Evolutionary conservation across 495 filamentous ascomycete genomes (phyloP).

Genomic region (Chaetomium cochliodes): DNA sequence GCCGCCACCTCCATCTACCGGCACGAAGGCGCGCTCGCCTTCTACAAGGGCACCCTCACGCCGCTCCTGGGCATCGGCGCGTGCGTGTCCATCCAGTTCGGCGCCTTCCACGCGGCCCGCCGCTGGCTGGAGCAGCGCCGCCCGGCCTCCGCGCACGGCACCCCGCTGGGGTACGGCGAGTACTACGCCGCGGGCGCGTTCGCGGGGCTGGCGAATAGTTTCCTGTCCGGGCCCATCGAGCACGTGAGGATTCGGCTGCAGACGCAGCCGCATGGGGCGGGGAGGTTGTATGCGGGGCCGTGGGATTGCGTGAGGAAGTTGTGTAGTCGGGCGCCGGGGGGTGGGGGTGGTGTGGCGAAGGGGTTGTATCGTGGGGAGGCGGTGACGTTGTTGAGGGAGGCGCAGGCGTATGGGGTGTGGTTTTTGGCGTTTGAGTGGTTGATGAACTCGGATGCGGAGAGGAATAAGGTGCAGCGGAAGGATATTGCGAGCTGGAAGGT

Average conservation of each 20-base stretch:
- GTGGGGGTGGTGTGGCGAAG: conserved; percentile 57
- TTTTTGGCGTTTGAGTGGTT: conserved; percentile 93
- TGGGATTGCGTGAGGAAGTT: conserved; percentile 89
- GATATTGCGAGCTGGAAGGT: conserved; percentile 81
- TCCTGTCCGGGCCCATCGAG: conserved; percentile 90
- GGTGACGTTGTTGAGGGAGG: conserved; percentile 85
- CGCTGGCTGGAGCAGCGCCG: conserved; percentile 78
- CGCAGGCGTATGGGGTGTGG: conserved; percentile 93
- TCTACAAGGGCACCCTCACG: conserved; percentile 99
- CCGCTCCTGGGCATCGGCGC: conserved; percentile 94
- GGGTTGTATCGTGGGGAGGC: conserved; percentile 84
- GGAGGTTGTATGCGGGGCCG: conserved; percentile 76
- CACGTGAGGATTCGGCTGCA: conserved; percentile 97
- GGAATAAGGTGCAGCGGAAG: conserved; percentile 69
- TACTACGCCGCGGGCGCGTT: conserved; percentile 91
- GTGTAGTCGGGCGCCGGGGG: conserved; percentile 47
- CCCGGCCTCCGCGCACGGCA: conserved; percentile 39
- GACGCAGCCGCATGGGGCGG: conserved; percentile 85
- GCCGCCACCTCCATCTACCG: conserved; percentile 80
- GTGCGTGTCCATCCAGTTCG: conserved; percentile 96
- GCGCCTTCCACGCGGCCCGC: conserved; percentile 90
- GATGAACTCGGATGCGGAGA: conserved; percentile 82
- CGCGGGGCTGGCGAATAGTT: conserved; percentile 85
- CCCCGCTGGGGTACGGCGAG: conserved; percentile 67
- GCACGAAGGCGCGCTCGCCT: conserved; percentile 83